These are phyloP conservation scores for Erodium texanum DNA, from an alignment of 441 rosid species.

Conservation along the genomic window DNA sequence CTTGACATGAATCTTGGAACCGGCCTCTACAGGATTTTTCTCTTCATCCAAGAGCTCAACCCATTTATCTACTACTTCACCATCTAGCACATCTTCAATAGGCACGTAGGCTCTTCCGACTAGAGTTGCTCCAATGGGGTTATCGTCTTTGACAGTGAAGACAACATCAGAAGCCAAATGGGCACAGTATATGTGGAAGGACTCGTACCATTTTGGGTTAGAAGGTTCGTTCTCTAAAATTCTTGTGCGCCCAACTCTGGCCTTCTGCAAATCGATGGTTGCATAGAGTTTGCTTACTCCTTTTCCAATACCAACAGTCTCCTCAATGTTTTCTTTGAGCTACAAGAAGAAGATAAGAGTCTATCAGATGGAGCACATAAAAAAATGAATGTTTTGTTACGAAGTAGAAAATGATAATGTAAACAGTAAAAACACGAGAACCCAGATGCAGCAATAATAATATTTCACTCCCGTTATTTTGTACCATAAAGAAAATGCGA, in stretches of 20 bases:
- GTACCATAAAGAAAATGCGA: too few species aligned
- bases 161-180: slow-evolving; percentile 32
- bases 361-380: too few species aligned
- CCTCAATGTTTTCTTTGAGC: slow-evolving; percentile 6
- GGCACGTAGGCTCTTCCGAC: slow-evolving; percentile 52
- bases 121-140: slow-evolving; percentile 36
- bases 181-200: slow-evolving; percentile 40
- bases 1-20: slow-evolving; percentile 28
- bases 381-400: too few species aligned
- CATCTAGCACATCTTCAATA: slow-evolving; percentile 26
- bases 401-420: too few species aligned
- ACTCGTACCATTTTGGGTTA: slow-evolving; percentile 31
- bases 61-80: slow-evolving; percentile 26
- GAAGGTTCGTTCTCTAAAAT: slow-evolving; percentile 18
- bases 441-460: too few species aligned
- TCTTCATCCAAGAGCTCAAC: slow-evolving; percentile 29
- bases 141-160: slow-evolving; percentile 38
- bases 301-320: slow-evolving; percentile 26
- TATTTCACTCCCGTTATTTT: too few species aligned
- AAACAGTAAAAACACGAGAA: too few species aligned
- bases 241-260: slow-evolving; percentile 46
- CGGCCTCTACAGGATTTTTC: slow-evolving; percentile 27
- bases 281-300: slow-evolving; percentile 29
- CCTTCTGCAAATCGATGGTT: slow-evolving; percentile 46
- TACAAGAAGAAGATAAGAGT: background rate